These are phyloP conservation scores for Articulospora tetracladia DNA, from an alignment of 495 filamentous ascomycete genomes.

Conservation along the genomic window DNA sequence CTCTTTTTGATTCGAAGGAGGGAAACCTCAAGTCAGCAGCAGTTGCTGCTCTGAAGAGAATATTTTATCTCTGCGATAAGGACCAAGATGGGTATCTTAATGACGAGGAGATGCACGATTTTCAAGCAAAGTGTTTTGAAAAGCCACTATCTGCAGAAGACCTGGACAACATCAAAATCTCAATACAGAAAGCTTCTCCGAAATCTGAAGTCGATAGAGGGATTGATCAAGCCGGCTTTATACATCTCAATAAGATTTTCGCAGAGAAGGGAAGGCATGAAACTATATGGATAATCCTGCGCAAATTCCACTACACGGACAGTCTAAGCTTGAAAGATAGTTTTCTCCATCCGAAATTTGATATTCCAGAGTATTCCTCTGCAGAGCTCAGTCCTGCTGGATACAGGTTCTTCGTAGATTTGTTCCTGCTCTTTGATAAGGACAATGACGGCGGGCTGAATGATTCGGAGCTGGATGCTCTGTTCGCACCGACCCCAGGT, in stretches of 20 bases:
- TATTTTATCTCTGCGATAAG: slow-evolving; percentile 94
- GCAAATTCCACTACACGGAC: slow-evolving; percentile 96
- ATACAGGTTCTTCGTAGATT: slow-evolving; percentile 95
- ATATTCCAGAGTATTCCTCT: slow-evolving; percentile 84
- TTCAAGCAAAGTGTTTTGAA: slow-evolving; percentile 87
- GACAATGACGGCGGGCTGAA: slow-evolving; percentile 96
- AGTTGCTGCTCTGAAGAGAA: slow-evolving; percentile 75
- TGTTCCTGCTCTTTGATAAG: slow-evolving; percentile 92
- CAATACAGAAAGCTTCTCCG: slow-evolving; percentile 64
- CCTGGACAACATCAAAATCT: slow-evolving; percentile 80
- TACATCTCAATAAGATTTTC: slow-evolving; percentile 90
- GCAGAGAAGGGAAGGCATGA: slow-evolving; percentile 98
- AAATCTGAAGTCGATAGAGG: slow-evolving; percentile 65
- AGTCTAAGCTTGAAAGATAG: slow-evolving; percentile 83
- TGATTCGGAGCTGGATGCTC: slow-evolving; percentile 70
- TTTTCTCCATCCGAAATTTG: slow-evolving; percentile 92
- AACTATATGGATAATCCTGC: slow-evolving; percentile 93
- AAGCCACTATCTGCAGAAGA: slow-evolving; percentile 77
- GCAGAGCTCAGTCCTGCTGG: slow-evolving; percentile 93
- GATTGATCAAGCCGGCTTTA: slow-evolving; percentile 76
- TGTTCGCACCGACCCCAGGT: slow-evolving; percentile 93
- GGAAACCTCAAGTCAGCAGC: slow-evolving; percentile 82
- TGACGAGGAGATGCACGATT: slow-evolving; percentile 84
- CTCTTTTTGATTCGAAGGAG: slow-evolving; percentile 94
- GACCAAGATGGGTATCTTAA: slow-evolving; percentile 94